Conservation (phyloP, 2,329 filamentous ascomycete species). For the Calonectria hawksworthii region DNA sequence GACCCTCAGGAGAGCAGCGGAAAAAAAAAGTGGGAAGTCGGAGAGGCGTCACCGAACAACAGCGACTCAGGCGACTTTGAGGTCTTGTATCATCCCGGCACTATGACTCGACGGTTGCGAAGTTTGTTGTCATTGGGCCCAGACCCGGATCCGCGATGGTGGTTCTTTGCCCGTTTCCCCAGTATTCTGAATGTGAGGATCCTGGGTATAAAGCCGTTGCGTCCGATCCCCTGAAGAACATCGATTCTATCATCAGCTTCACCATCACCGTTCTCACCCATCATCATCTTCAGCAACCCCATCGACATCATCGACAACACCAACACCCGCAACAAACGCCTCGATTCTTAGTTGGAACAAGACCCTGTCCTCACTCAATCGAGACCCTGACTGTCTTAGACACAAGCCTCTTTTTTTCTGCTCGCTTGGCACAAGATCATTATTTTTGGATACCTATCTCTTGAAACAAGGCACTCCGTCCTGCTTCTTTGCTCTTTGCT, state of each 20-base stretch:
- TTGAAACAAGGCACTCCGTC: conserved; percentile 7
- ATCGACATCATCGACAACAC: not conserved
- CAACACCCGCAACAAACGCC: not conserved
- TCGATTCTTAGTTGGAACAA: not conserved
- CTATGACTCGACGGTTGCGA: conserved; percentile 39
- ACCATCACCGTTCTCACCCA: conserved; percentile 11
- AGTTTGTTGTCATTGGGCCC: conserved; percentile 37
- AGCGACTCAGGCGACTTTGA: conserved; percentile 10
- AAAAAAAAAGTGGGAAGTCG: conserved; percentile 32
- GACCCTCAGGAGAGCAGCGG: conserved; percentile 27
- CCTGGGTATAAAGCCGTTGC: conserved; percentile 46
- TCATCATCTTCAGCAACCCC: conserved; percentile 1
- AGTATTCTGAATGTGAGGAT: conserved; percentile 14
- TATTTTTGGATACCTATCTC: conserved; percentile 1
- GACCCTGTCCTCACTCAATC: not conserved
- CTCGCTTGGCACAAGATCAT: not conserved
- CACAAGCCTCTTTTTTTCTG: not conserved
- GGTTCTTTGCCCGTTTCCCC: conserved; percentile 31
- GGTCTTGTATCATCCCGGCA: conserved; percentile 29
- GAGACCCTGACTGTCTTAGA: conserved; percentile 11
- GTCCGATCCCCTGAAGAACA: conserved; percentile 39
- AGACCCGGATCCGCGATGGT: conserved; percentile 38
- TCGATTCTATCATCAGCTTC: conserved; percentile 25
- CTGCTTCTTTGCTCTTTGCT: conserved; percentile 10
- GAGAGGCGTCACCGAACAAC: not conserved